Conservation (phyloP, 345 rosid genomes). For the Bruguiera sexangula region DNA sequence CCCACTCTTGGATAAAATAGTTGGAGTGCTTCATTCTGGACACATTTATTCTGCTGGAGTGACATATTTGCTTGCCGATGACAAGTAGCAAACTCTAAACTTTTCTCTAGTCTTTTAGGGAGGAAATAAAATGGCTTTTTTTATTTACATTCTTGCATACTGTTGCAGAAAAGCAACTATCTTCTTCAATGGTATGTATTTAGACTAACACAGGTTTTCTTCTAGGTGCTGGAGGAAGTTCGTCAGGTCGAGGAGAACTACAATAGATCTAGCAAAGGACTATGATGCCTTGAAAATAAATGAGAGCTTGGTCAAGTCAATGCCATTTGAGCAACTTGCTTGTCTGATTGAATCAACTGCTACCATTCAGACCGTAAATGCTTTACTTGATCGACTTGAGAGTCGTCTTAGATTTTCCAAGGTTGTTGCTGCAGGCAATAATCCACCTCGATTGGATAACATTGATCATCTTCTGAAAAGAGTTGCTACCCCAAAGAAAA, state of each 20-base stretch:
- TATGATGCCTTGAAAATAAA: slow-evolving; percentile 62
- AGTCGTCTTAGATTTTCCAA: slow-evolving; percentile 63
- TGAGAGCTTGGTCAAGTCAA: slow-evolving; percentile 42
- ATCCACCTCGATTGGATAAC: slow-evolving; percentile 45
- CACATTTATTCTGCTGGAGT: too few species aligned
- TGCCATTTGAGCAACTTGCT: slow-evolving; percentile 91
- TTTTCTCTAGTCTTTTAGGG: background rate
- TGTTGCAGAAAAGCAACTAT: background rate
- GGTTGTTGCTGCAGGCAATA: slow-evolving; percentile 29
- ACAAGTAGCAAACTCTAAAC: too few species aligned
- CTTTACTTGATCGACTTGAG: slow-evolving; percentile 76
- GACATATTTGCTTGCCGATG: too few species aligned
- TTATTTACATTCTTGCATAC: background rate
- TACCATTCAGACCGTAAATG: slow-evolving; percentile 58
- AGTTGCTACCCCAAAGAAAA: slow-evolving; percentile 72
- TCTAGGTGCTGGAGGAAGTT: slow-evolving; percentile 90
- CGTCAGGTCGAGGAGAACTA: slow-evolving; percentile 56
- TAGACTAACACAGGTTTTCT: slow-evolving; percentile 5
- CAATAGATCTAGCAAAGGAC: slow-evolving; percentile 63
- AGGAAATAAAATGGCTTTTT: background rate
- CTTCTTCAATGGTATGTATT: background rate
- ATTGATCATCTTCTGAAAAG: slow-evolving; percentile 88
- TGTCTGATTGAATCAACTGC: slow-evolving; percentile 55
- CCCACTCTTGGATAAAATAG: background rate
- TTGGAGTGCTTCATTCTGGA: background rate